Evolutionary conservation across 2,329 filamentous ascomycete species (phyloP).

Genomic region (Trichoderma afroharzianum): DNA sequence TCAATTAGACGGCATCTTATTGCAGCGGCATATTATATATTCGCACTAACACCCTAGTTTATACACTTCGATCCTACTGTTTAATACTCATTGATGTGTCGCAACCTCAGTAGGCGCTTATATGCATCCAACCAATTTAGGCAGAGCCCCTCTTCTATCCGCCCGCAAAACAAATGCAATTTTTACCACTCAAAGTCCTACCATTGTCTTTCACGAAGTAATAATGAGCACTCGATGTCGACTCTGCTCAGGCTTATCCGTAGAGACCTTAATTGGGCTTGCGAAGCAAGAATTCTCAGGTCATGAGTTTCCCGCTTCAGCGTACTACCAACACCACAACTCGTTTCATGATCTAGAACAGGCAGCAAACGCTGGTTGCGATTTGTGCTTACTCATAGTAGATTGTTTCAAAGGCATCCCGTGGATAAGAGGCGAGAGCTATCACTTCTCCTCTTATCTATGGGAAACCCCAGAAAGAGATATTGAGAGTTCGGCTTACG

Average conservation of each 20-base stretch:
- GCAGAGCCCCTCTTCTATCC: not conserved
- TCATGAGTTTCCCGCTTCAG: not conserved
- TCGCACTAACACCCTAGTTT: not conserved
- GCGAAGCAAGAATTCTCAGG: not conserved
- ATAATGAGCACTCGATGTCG: not conserved
- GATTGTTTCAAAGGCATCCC: slow-evolving; percentile 4
- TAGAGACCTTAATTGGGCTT: not conserved
- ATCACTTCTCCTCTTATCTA: not conserved
- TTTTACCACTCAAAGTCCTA: not conserved
- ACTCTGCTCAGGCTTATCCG: not conserved
- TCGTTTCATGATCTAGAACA: slow-evolving; percentile 4
- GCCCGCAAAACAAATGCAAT: not conserved
- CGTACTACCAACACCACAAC: slow-evolving; percentile 6
- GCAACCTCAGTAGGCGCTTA: too few relatives aligned
- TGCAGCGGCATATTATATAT: not conserved
- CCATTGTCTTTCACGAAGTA: not conserved
- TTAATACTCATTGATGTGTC: not conserved
- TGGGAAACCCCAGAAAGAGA: not conserved
- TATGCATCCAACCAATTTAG: not conserved
- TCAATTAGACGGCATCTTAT: too few relatives aligned
- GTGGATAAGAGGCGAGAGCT: not conserved
- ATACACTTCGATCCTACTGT: not conserved
- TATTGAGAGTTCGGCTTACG: not conserved
- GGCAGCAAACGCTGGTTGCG: not conserved
- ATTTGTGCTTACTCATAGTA: slow-evolving; percentile 5